phyloP scores from a whole-genome alignment of 305 asterid species.

The Solanum hybrid region DNA sequence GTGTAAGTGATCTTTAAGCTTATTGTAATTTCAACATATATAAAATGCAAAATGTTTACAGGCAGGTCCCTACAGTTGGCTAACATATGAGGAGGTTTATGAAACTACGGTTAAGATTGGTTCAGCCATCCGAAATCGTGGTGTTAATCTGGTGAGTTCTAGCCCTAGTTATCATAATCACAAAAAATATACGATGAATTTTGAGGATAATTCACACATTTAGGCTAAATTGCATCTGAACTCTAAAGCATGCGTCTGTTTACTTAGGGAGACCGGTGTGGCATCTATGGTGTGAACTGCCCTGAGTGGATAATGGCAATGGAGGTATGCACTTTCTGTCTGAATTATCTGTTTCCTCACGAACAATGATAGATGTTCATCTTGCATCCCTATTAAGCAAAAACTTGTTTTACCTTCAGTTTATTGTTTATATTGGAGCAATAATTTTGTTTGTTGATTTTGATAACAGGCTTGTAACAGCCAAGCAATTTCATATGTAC shows the following conservation, averaged over 20 bases:
- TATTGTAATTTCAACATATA: background rate
- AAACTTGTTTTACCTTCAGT: background rate
- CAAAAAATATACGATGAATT: background rate
- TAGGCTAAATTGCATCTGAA: background rate
- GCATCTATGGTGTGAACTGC: conserved; percentile 77
- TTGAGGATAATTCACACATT: background rate
- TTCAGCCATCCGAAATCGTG: conserved; percentile 68
- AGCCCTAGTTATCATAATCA: background rate
- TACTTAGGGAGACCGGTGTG: conserved; percentile 74
- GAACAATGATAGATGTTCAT: background rate
- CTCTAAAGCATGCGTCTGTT: background rate
- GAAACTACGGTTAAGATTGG: conserved; percentile 49
- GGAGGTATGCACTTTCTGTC: conserved; percentile 43
- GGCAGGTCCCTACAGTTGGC: conserved; percentile 70
- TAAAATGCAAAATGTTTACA: conserved; percentile 11
- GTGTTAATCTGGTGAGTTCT: conserved; percentile 54
- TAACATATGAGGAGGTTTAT: conserved; percentile 52
- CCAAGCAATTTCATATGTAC: conserved; percentile 72
- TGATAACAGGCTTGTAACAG: conserved; percentile 71
- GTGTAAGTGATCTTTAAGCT: background rate
- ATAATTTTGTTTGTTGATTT: conserved; percentile 4
- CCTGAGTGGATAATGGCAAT: conserved; percentile 90
- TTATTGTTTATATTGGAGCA: background rate
- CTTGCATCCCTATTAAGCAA: background rate
- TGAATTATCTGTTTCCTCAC: background rate